Conservation (phyloP, 164 flowering plant species). For the Tinospora cordifolia region DNA sequence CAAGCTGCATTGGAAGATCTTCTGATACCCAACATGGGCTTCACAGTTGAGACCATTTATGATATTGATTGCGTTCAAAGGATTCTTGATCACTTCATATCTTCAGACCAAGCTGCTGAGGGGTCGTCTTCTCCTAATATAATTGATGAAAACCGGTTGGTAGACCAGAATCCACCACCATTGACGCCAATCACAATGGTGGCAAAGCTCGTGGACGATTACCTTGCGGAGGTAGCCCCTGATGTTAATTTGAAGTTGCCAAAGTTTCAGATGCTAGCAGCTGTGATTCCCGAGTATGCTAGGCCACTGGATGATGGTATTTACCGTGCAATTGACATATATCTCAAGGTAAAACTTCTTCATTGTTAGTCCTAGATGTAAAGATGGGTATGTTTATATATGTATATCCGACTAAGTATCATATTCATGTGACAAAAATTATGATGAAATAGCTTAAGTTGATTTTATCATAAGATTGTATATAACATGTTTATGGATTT, state of each 20-base stretch:
- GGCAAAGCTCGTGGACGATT: slow-evolving; percentile 63
- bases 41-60: slow-evolving; percentile 56
- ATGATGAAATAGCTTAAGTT: too few species aligned
- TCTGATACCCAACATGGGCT: slow-evolving; percentile 63
- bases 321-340: slow-evolving; percentile 75
- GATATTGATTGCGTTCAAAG: slow-evolving; percentile 72
- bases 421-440: too few species aligned
- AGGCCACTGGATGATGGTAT: slow-evolving; percentile 70
- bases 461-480: too few species aligned
- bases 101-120: slow-evolving; percentile 22
- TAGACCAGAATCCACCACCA: slow-evolving; percentile 34
- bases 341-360: slow-evolving; percentile 56
- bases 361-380: not conserved
- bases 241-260: slow-evolving; percentile 59
- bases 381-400: not conserved
- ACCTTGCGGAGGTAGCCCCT: slow-evolving; percentile 71
- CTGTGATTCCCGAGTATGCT: slow-evolving; percentile 66
- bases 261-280: slow-evolving; percentile 67
- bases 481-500: not conserved
- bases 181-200: slow-evolving; percentile 59
- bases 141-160: slow-evolving; percentile 44
- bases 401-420: too few species aligned
- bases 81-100: slow-evolving; percentile 61
- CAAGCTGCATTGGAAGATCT: slow-evolving; percentile 66
- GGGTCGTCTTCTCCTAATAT: slow-evolving; percentile 29